Evolutionary conservation across 75 land plant species (phyloP), one percentile per base, ranked within the genome.

Genomic region (Picea glauca): DNA sequence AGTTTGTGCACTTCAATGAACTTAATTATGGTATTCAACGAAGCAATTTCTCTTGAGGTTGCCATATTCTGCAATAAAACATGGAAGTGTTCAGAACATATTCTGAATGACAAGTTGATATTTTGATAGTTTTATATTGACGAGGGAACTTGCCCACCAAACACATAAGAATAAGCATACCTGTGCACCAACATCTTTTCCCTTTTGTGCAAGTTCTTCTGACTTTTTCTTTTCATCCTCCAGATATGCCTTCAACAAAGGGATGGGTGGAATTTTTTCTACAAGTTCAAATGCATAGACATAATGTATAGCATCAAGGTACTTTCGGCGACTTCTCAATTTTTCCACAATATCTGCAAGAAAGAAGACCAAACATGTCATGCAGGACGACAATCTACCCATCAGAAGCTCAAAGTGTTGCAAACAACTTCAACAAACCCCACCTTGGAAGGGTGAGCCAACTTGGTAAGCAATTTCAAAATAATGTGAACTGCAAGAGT

Each of bases 251-350:
- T 87, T 89, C 84, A 93, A 75, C 62, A 93, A 77, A 13, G 93
- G 88, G 4, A 87, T 86, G 13, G 89, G 93, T 57, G 92, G 91
- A 76, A 85, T 82, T 74, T 88, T 84, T 26, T 87, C 88, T 73
- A 85, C 54, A n/a, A 93, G 83, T n/a, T 77, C 85, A 81, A 91
- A 89, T 58, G 87, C 84, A 77, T 83, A 86, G 60, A 84, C 83
- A 79, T 84, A 89, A 38, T 84, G 83, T n/a, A 89, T 81, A 77
- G 95, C 95, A 78, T 88, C 84, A 79, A 91, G 79, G 75, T 89
- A 85, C 78, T 91, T 93, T 13, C 93, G 91, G 20, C 74, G 78
- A 54, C 60, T 80, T 9, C 85, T 78, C 59, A 93, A 76, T 80
- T 88, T 87, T 60, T 93, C 82, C 81, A 93, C 77, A 56, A 91